Conservation (phyloP, 768 basidiomycete species). For the Phallus indusiatus region DNA sequence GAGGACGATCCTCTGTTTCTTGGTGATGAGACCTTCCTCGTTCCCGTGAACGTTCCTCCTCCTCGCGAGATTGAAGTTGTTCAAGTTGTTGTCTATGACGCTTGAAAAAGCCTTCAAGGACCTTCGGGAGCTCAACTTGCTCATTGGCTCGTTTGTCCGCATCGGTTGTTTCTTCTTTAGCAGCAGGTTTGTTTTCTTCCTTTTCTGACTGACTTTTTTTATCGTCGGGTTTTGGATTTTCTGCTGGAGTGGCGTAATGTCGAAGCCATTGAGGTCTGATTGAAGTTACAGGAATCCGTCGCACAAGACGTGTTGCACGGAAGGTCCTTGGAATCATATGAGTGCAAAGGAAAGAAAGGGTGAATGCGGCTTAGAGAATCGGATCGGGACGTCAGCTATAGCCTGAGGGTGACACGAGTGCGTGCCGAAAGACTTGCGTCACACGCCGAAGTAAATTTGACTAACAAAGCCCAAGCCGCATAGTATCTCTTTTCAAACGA, state of each 20-base stretch:
- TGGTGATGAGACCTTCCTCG: slow-evolving; percentile 18
- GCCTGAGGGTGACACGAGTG: neutral
- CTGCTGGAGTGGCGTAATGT: slow-evolving; percentile 39
- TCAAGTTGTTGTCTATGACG: slow-evolving; percentile 9
- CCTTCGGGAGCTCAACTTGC: slow-evolving; percentile 45
- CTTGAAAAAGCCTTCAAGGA: slow-evolving; percentile 65
- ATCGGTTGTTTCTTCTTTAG: slow-evolving; percentile 25
- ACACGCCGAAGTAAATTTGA: neutral
- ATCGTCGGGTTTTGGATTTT: slow-evolving; percentile 24
- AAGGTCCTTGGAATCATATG: slow-evolving; percentile 58
- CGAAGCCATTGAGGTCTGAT: slow-evolving; percentile 26
- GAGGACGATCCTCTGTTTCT: neutral
- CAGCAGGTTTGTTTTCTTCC: slow-evolving; percentile 16
- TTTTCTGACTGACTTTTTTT: slow-evolving; percentile 13
- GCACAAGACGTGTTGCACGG: slow-evolving; percentile 35
- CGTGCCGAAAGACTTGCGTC: neutral
- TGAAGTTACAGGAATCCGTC: slow-evolving; percentile 32
- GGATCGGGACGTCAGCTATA: neutral
- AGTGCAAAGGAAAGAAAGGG: slow-evolving; percentile 16
- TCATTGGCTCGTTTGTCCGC: slow-evolving; percentile 25
- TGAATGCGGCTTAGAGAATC: neutral
- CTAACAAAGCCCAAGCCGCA: neutral
- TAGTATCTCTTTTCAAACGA: too few species aligned
- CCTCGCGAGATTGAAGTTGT: slow-evolving; percentile 11
- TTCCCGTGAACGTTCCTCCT: slow-evolving; percentile 29